These are phyloP conservation scores for Alternaria dauci DNA, from an alignment of 2,329 filamentous ascomycete species.

Conservation along the genomic window DNA sequence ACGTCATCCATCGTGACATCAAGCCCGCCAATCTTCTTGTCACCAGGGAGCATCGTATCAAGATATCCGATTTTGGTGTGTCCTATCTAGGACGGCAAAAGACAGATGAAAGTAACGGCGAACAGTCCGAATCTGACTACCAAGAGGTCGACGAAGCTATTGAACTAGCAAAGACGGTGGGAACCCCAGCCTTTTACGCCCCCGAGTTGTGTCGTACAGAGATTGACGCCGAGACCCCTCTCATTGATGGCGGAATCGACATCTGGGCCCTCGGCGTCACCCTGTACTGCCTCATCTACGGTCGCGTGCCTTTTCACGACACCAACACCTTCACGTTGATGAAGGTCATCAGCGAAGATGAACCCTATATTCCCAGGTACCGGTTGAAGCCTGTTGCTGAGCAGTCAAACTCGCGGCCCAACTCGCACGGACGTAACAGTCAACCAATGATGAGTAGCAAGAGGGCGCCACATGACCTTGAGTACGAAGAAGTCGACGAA, in stretches of 20 bases:
- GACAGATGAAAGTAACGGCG: conserved; percentile 76
- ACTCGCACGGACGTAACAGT: conserved; percentile 57
- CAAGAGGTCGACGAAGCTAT: conserved; percentile 90
- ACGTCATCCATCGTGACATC: conserved; percentile 62
- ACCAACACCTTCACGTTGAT: conserved; percentile 94
- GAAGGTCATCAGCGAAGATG: conserved; percentile 86
- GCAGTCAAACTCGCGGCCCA: conserved; percentile 55
- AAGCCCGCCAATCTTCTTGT: conserved; percentile 83
- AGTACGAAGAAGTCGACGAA: conserved; percentile 86
- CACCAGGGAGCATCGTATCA: conserved; percentile 84
- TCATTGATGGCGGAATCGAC: conserved; percentile 92
- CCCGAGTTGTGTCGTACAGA: conserved; percentile 95
- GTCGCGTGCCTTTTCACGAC: conserved; percentile 90
- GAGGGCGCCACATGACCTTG: conserved; percentile 78
- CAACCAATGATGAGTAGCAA: conserved; percentile 69
- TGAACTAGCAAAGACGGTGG: conserved; percentile 97
- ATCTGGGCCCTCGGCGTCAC: conserved; percentile 98
- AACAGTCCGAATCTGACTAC: conserved; percentile 81
- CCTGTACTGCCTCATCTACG: conserved; percentile 93
- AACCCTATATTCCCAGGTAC: conserved; percentile 85
- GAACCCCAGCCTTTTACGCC: conserved; percentile 96
- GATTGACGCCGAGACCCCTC: conserved; percentile 68
- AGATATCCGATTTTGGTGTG: conserved; percentile 98
- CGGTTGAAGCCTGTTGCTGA: conserved; percentile 76
- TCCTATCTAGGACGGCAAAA: conserved; percentile 94